Base-by-base conservation (phyloP, 768 basidiomycete species). In the Naganishia onofrii region DNA sequence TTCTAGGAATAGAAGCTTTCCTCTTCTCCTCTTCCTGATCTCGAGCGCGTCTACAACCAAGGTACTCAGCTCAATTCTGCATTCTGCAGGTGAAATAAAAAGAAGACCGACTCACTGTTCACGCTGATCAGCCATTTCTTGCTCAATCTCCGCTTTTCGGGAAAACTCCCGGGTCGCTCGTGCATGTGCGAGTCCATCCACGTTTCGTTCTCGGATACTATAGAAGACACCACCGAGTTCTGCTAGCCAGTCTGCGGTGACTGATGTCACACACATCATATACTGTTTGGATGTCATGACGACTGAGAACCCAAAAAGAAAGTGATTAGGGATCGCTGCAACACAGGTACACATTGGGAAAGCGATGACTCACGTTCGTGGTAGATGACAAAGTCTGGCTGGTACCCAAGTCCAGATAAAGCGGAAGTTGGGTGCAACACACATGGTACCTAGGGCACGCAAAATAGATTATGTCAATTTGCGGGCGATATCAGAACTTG, bases 181-280 rank as follows among this genome's bases (percentile, higher is more conserved):
- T 48, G 79, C 77, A 74, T 81, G 67, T 21, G 91, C 89, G 46
- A 89, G 84, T 70, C 91, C 93, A 77, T 96, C 93, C 77, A 98
- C 97, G 83, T 92, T 92, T 85, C 96, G 96, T 83, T 97, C 94
- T 78, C 93, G 90, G 65, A 96, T 94, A 29, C 93, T 94, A 84
- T 92, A 98, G 85, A 96, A 97, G 21, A 96, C 93, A 66, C 91
- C 91, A 72, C 94, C 94, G 48, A 96, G 86, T 72, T 96, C 93
- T 75, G 94, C 93, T 42, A 98, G 86, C 96, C 96, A 99, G 81
- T 93, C 93, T 3, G 96, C 89, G 78, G 98, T 93, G 72, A 98
- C 90, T 0, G 95, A 88, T 2, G 96, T 97, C n/a, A 99, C 96
- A 80, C 93, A 93, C 21, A 94, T 95, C 94, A 97, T 96, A 82